These are phyloP conservation scores for Coniochaeta sp. DNA, from an alignment of 2,329 filamentous ascomycete species.

Conservation along the genomic window DNA sequence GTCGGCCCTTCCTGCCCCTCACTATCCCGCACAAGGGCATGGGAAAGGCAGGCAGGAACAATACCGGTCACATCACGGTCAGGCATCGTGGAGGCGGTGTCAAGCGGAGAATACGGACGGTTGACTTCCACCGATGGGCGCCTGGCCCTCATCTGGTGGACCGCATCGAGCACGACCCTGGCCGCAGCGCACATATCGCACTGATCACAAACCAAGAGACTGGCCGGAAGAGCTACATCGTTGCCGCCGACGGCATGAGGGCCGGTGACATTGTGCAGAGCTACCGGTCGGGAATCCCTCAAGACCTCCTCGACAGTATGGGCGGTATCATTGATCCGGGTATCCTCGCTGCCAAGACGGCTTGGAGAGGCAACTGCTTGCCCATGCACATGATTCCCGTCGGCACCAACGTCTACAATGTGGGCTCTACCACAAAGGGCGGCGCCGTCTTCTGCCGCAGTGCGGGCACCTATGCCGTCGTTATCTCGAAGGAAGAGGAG, in stretches of 20 bases:
- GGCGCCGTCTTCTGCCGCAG: constrained; percentile 89
- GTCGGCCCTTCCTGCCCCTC: constrained; percentile 71
- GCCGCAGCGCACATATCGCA: constrained; percentile 87
- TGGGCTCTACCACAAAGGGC: constrained; percentile 68
- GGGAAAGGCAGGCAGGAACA: constrained; percentile 86
- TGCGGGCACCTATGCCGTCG: constrained; percentile 83
- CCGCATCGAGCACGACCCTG: constrained; percentile 92
- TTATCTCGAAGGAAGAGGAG: constrained; percentile 83
- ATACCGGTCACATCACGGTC: constrained; percentile 77
- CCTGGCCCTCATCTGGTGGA: constrained; percentile 84
- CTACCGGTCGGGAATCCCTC: constrained; percentile 82
- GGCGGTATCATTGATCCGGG: constrained; percentile 88
- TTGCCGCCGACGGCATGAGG: constrained; percentile 91
- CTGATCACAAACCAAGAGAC: constrained; percentile 71
- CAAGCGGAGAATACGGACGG: constrained; percentile 83
- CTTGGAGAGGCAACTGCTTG: constrained; percentile 88
- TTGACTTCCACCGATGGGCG: constrained; percentile 77
- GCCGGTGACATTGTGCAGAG: constrained; percentile 89
- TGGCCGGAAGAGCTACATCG: constrained; percentile 76
- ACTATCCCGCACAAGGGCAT: constrained; percentile 92
- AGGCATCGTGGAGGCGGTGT: constrained; percentile 88
- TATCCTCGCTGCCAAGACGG: constrained; percentile 91
- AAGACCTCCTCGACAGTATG: constrained; percentile 83
- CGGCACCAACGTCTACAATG: constrained; percentile 86
- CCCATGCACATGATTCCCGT: constrained; percentile 94